Conservation (phyloP, 345 rosid genomes). For the Balakata baccata region DNA sequence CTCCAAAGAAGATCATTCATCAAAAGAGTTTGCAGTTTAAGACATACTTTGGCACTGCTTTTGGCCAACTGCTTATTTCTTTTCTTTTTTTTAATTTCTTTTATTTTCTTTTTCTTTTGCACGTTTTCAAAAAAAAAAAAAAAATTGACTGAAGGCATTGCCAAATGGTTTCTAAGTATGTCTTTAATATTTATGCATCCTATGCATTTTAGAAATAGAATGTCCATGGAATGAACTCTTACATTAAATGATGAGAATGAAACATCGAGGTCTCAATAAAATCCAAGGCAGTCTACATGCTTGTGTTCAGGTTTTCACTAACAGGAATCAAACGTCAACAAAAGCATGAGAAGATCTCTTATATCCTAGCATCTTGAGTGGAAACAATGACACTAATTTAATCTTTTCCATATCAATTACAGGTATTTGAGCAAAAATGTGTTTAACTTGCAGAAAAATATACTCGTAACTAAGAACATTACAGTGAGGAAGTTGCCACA, state of each 20-base stretch:
- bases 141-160: no score
- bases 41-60: not conserved
- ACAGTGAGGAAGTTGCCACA: conserved; percentile 74
- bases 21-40: not conserved
- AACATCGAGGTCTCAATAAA: not conserved
- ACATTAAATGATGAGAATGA: not conserved
- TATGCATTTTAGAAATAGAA: not conserved
- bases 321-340: not conserved
- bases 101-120: no score
- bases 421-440: not conserved
- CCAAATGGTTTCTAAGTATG: no score
- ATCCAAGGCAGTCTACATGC: not conserved
- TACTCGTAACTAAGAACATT: not conserved
- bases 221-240: not conserved
- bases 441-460: not conserved
- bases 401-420: not conserved
- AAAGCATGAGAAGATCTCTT: not conserved
- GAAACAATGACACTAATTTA: not conserved
- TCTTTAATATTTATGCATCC: no score
- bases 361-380: not conserved
- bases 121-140: no score
- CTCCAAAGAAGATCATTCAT: not conserved
- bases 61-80: not conserved
- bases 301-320: not conserved
- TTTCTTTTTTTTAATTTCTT: not conserved